Conservation (phyloP, 305 asterid species). For the Vinca major region DNA sequence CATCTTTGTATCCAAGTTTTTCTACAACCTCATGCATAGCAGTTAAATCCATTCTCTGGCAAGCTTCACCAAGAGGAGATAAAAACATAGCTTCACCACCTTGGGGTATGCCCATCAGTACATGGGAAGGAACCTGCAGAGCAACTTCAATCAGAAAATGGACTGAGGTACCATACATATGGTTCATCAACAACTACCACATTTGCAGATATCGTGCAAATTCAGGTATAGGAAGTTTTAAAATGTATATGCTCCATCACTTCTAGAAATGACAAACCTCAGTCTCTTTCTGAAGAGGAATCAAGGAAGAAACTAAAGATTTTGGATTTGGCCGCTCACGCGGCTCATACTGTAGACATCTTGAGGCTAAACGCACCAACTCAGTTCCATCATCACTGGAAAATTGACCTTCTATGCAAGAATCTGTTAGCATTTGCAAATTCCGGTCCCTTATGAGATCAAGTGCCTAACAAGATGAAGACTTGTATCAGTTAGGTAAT, state of each 20-base stretch:
- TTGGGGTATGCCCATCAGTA: conserved; percentile 68
- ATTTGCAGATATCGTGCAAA: neutral
- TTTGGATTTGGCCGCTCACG: conserved; percentile 93
- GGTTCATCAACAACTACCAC: neutral
- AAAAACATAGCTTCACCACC: conserved; percentile 55
- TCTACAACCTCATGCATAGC: conserved; percentile 84
- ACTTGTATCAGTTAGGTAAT: neutral
- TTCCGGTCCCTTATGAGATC: conserved; percentile 92
- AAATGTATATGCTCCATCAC: too few relatives aligned
- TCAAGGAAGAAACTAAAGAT: conserved; percentile 65
- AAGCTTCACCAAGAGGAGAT: conserved; percentile 86
- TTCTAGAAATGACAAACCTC: conserved; percentile 50
- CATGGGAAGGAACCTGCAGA: conserved; percentile 77
- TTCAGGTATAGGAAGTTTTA: neutral
- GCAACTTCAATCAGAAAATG: conserved; percentile 13
- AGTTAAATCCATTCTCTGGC: conserved; percentile 82
- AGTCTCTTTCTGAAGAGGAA: conserved; percentile 90
- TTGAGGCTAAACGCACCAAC: conserved; percentile 84
- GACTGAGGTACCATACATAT: neutral
- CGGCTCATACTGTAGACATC: conserved; percentile 91
- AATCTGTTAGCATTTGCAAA: conserved; percentile 90
- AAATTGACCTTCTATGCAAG: conserved; percentile 96
- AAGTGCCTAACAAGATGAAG: conserved; percentile 57
- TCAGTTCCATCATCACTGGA: conserved; percentile 87
- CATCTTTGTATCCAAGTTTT: conserved; percentile 85